Conservation (phyloP, 805 yeast genomes). For the Yamadazyma laniorum region DNA sequence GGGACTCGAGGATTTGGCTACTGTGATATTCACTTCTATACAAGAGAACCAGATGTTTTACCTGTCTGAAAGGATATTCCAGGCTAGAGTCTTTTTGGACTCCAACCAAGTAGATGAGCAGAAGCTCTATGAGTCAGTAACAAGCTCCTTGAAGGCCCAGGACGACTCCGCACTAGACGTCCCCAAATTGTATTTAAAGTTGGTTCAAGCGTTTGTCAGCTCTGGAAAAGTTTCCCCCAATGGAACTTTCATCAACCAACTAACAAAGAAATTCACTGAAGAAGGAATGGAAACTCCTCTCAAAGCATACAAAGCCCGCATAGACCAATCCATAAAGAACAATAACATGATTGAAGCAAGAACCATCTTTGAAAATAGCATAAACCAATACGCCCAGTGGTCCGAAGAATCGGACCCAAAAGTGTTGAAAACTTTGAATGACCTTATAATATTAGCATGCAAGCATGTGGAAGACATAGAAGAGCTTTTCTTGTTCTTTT, state of each 20-base stretch:
- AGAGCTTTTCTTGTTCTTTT: constrained; percentile 31
- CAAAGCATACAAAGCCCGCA: constrained; percentile 25
- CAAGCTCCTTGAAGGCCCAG: background rate
- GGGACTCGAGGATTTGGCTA: background rate
- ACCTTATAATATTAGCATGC: constrained; percentile 39
- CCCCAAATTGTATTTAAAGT: constrained; percentile 16
- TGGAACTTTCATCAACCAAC: constrained; percentile 13
- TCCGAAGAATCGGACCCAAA: constrained; percentile 25
- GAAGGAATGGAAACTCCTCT: constrained; percentile 18
- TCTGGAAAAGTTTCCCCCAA: constrained; percentile 16
- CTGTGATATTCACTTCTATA: background rate
- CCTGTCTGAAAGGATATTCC: constrained; percentile 8
- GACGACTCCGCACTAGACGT: constrained; percentile 9
- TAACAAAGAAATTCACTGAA: background rate
- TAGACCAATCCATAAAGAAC: constrained; percentile 25
- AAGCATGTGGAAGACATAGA: constrained; percentile 25
- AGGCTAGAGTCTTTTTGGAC: constrained; percentile 8
- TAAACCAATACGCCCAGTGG: constrained; percentile 24
- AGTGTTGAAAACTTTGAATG: constrained; percentile 43
- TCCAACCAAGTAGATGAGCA: background rate
- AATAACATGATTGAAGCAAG: constrained; percentile 23
- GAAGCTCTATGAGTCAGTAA: background rate
- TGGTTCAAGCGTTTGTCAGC: constrained; percentile 18
- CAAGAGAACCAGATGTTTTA: constrained; percentile 8
- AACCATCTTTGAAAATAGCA: constrained; percentile 32